Base-by-base conservation (phyloP, 2,329 filamentous ascomycete genomes). In the Berkeleyomyces rouxiae region DNA sequence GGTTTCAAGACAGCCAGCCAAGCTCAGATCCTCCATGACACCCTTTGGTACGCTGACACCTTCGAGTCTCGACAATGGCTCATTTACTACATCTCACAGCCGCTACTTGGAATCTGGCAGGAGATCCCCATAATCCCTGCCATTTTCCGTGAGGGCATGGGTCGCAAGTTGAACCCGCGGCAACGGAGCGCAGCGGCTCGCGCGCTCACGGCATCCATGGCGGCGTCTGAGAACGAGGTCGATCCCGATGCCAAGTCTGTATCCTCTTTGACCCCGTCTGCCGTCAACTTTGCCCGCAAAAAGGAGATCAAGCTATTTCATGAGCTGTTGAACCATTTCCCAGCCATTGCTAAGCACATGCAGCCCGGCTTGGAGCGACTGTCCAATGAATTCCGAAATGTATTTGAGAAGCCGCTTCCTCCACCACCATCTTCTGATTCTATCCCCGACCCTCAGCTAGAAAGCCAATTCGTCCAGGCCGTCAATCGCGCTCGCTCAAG, bases 261-360 rank as follows among this genome's bases (percentile, higher is more conserved):
- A 10, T 59, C 61, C n/a, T 53, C 61, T 49, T 53, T 43, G 13
- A 39, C 37, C 40, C 61, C 46, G n/a, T 68, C 55, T 65, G 71
- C 9, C 73, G 71, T 42, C 68, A 73, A 59, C 2, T 74, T 78
- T 39, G 71, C 79, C 47, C 82, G 83, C 4, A 80, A 81, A 66
- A 96, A 96, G 75, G 89, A 95, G 65, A 87, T 99, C 71, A 90
- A 85, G 73, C 89, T 82, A 42, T 99, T 99, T 71, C 85, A 87
- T 65, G 93, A 97, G 67, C 79, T 99, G 11, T 79, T 99, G 49
- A 88, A 88, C 67, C 84, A 90, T 68, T 99, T 97, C 67, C 93
- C 93, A 1, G 88, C 95, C 82, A 97, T 99, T 68, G 90, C 91
- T 33, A 82, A 89, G 65, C 93, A 99, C 73, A 96, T 99, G 90